Conservation (phyloP, 78 protist species). For the Goniomonas avonlea region DNA sequence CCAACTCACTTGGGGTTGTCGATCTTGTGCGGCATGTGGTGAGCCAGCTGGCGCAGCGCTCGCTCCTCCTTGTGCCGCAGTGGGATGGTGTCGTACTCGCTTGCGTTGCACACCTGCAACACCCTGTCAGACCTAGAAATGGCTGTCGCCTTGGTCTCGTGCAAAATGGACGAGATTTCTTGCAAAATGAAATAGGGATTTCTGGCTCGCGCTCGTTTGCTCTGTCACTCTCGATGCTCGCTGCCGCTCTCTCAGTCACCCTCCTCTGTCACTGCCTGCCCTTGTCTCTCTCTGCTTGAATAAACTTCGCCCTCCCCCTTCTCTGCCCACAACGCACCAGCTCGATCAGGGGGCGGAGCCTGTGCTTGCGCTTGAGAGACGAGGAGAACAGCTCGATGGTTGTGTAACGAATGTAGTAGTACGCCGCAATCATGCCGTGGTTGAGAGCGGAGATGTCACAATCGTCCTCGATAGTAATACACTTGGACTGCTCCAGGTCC, state of each 20-base stretch:
- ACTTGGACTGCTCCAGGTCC: conserved; percentile 62
- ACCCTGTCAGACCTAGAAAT: no score
- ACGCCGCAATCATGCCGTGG: conserved; percentile 90
- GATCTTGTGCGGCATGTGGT: conserved; percentile 61
- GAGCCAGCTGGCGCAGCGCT: conserved; percentile 52
- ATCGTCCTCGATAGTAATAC: conserved; percentile 56
- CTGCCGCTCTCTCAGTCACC: no score
- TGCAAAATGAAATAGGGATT: no score
- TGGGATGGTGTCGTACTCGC: conserved; percentile 79
- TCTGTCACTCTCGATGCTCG: no score
- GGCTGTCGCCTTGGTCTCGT: no score
- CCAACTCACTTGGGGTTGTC: conserved; percentile 17
- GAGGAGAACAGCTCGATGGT: conserved; percentile 73
- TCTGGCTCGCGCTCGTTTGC: no score
- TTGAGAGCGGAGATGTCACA: conserved; percentile 69
- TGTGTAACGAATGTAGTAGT: conserved; percentile 82
- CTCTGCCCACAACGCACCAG: no score
- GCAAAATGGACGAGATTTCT: no score
- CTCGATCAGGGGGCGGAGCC: conserved; percentile 28
- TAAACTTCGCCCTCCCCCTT: no score
- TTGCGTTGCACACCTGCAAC: no score
- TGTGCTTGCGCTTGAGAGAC: conserved; percentile 60
- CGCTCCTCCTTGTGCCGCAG: conserved; percentile 83
- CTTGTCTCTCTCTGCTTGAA: no score
- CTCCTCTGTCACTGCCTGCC: no score